Percentiles rank a stretch among this genome's conserved stretches.
Evolutionary conservation across 495 filamentous ascomycete genomes (phyloP).

Genomic region (Xylaria scruposa): DNA sequence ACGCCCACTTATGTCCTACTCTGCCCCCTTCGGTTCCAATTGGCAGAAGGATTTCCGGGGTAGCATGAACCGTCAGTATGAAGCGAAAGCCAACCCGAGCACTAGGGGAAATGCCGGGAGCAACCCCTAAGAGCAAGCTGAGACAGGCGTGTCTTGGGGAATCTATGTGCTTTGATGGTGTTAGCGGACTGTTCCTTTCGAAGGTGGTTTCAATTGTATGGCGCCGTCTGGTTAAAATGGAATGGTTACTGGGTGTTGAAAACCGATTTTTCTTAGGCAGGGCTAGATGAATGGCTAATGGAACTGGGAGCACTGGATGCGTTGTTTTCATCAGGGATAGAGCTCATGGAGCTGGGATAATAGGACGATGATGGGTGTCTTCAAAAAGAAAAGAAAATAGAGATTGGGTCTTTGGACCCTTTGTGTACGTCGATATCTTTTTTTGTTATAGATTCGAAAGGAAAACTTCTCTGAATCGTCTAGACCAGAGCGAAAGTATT

Average conservation of each 20-base stretch:
- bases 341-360: neutral
- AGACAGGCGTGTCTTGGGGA: neutral
- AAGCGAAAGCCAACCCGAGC: neutral
- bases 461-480: no score
- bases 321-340: neutral
- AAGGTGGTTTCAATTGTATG: neutral
- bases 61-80: neutral
- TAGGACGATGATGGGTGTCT: neutral
- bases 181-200: neutral
- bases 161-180: neutral
- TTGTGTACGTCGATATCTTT: no score
- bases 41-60: conserved; percentile 3
- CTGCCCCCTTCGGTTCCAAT: neutral
- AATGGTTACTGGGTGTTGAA: neutral
- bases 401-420: no score
- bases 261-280: neutral
- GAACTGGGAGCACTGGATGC: neutral
- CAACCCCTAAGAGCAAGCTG: neutral
- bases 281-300: neutral
- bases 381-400: neutral
- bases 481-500: no score
- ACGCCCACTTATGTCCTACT: conserved; percentile 20
- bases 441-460: no score
- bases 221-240: neutral
- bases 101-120: conserved; percentile 4